A percentile compares a stretch with the other conserved stretches of the same genome.
phyloP scores from a whole-genome alignment of 2,329 filamentous ascomycete genomes.

The Exophiala dermatitidis region DNA sequence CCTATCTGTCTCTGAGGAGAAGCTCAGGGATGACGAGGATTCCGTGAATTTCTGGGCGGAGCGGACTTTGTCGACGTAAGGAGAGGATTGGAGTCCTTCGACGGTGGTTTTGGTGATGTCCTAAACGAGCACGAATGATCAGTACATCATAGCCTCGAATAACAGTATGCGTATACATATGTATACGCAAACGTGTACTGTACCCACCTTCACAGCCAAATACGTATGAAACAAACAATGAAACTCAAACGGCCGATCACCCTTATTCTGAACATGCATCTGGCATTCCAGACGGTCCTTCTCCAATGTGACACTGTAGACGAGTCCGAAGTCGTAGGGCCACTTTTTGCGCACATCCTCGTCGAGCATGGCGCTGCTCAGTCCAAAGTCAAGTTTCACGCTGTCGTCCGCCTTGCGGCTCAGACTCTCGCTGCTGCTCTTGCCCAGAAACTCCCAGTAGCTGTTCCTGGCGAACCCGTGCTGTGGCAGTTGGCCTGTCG shows the following conservation, averaged over 20 bases:
- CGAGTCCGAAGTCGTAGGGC: conserved; percentile 79
- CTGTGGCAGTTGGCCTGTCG: conserved; percentile 75
- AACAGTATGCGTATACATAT: too few species aligned
- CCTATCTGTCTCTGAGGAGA: conserved; percentile 76
- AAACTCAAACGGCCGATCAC: conserved; percentile 74
- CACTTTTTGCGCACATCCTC: conserved; percentile 64
- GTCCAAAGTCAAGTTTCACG: conserved; percentile 92
- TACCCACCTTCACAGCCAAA: conserved; percentile 65
- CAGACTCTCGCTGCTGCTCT: conserved; percentile 55
- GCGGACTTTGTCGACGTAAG: conserved; percentile 78
- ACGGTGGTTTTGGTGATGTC: conserved; percentile 70
- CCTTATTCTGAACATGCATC: conserved; percentile 84
- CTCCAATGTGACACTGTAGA: conserved; percentile 85
- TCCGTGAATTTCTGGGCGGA: conserved; percentile 58
- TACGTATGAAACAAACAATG: conserved; percentile 91
- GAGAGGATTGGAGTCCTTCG: conserved; percentile 65
- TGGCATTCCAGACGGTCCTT: conserved; percentile 69
- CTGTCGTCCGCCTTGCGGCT: conserved; percentile 51
- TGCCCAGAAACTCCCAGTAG: conserved; percentile 89
- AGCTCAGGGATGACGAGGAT: conserved; percentile 56
- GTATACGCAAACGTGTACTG: too few species aligned
- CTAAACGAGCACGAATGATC: conserved; percentile 38
- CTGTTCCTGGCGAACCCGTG: conserved; percentile 91
- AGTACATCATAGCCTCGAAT: too few species aligned
- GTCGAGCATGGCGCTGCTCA: conserved; percentile 65